Conservation (phyloP, 768 basidiomycete species). For the Auricularia auricula-judae region DNA sequence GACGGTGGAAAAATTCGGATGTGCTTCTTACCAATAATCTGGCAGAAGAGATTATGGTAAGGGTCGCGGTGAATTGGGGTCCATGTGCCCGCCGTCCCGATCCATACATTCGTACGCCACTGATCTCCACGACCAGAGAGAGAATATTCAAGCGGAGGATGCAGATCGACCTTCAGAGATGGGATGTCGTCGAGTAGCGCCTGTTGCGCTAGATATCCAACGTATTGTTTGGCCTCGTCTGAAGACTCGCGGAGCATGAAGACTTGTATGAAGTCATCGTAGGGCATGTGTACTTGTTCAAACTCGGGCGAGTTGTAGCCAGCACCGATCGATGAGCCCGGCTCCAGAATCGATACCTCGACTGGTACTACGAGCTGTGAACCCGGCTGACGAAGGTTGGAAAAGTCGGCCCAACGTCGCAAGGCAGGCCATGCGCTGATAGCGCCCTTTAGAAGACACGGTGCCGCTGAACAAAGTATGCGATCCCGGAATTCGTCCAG, state of each 20-base stretch:
- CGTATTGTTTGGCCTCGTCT: background rate
- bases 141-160: background rate
- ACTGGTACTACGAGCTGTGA: background rate
- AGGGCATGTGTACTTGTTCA: background rate
- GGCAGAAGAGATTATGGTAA: too few species aligned
- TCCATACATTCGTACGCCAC: too few species aligned
- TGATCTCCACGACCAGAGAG: background rate
- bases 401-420: background rate
- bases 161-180: background rate
- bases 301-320: background rate
- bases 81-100: too few species aligned
- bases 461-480: background rate
- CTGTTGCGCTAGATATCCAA: background rate
- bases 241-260: background rate
- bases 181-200: background rate
- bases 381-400: background rate
- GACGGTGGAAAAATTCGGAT: too few species aligned
- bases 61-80: too few species aligned
- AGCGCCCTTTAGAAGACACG: background rate
- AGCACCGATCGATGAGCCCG: background rate
- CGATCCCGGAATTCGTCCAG: constrained; percentile 1
- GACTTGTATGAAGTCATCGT: background rate
- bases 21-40: too few species aligned
- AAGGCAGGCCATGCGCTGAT: background rate
- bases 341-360: background rate